Percentiles rank a stretch among this genome's conserved stretches.
phyloP scores from a whole-genome alignment of 352 stramenopile species.

The Globisporangium cederbergense region DNA sequence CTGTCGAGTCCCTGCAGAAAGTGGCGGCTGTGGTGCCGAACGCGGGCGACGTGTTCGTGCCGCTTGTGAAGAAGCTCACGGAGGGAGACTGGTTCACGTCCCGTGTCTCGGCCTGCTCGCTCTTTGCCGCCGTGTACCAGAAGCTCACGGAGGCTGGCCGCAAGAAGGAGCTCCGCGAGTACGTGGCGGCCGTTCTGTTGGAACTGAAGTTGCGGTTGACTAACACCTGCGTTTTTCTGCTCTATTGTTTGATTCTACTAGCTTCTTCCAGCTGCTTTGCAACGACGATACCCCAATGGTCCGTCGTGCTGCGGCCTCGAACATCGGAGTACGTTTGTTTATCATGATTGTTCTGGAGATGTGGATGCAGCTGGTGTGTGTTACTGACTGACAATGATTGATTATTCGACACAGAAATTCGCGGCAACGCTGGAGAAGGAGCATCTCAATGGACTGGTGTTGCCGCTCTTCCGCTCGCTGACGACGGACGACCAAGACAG shows the following conservation, averaged over 20 bases:
- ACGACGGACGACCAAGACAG: constrained; percentile 93
- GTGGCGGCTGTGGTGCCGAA: constrained; percentile 59
- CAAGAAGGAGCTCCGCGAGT: constrained; percentile 85
- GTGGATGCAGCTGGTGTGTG: not conserved
- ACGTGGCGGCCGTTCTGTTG: constrained; percentile 20
- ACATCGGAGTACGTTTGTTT: constrained; percentile 55
- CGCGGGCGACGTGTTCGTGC: constrained; percentile 62
- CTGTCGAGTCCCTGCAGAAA: constrained; percentile 74
- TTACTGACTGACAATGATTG: not conserved
- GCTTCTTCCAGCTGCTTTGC: constrained; percentile 75
- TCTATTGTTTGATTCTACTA: constrained; percentile 17
- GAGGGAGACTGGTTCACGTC: constrained; percentile 90
- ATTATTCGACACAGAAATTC: constrained; percentile 44
- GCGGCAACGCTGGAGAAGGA: constrained; percentile 72
- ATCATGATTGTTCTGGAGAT: not conserved
- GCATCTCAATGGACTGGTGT: constrained; percentile 54
- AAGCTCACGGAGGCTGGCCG: constrained; percentile 55
- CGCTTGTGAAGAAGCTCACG: constrained; percentile 73
- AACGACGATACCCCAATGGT: constrained; percentile 89
- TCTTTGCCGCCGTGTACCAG: constrained; percentile 71
- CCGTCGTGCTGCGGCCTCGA: constrained; percentile 68
- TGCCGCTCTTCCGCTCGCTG: constrained; percentile 88
- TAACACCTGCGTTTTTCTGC: not conserved
- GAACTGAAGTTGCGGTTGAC: not conserved
- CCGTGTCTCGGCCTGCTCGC: constrained; percentile 80